phyloP scores from a whole-genome alignment of 139 green algal genomes.

The Tetradesmus obliquus region DNA sequence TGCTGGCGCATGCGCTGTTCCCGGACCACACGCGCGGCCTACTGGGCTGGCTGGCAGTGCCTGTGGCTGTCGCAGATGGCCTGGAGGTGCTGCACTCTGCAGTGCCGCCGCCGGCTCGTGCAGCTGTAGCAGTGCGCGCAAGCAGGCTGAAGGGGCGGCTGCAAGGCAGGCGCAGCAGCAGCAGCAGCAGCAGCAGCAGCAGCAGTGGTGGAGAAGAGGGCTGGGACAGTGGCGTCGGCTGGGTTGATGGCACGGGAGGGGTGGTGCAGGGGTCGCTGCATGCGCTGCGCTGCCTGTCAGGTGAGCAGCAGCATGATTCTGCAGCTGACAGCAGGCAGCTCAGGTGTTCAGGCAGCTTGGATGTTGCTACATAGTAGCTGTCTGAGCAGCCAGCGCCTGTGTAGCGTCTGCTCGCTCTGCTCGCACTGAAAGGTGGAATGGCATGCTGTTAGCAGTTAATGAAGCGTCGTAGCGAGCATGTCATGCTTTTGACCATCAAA shows the following conservation, averaged over 20 bases:
- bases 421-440: no score
- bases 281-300: slow-evolving; percentile 19
- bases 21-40: slow-evolving; percentile 8
- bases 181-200: not conserved
- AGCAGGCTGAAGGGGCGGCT: not conserved
- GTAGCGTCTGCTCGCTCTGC: no score
- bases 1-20: slow-evolving; percentile 34
- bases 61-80: slow-evolving; percentile 32
- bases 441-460: no score
- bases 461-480: no score
- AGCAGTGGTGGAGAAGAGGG: not conserved
- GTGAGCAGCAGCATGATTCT: slow-evolving; percentile 7
- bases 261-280: slow-evolving; percentile 4
- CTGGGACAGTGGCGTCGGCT: not conserved
- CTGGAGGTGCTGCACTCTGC: not conserved
- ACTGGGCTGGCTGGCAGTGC: slow-evolving; percentile 19
- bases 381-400: no score
- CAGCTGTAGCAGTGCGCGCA: not conserved
- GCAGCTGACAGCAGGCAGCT: no score
- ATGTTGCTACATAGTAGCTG: no score
- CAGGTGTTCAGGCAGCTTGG: no score
- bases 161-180: slow-evolving; percentile 1
- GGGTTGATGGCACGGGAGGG: not conserved
- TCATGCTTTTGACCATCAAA: no score
- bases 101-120: not conserved